Percentiles rank a stretch among this genome's conserved stretches.
Evolutionary conservation across 2,329 filamentous ascomycete species (phyloP).

Genomic region (Penicillium italicum): DNA sequence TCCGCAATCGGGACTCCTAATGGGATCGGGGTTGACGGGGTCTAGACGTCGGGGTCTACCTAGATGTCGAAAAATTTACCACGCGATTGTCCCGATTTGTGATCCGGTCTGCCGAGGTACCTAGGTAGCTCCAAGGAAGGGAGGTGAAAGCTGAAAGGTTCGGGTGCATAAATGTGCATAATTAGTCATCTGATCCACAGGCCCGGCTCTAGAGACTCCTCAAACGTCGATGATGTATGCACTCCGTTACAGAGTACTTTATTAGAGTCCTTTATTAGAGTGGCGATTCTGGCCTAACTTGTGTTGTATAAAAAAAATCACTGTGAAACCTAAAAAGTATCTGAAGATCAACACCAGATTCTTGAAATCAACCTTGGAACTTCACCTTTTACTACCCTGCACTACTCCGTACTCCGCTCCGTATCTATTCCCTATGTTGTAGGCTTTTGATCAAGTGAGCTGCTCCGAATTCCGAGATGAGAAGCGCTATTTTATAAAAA

Average conservation of each 20-base stretch:
- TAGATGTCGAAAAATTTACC: too few species aligned
- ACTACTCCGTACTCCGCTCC: neutral
- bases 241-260: neutral
- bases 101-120: neutral
- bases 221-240: neutral
- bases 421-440: too few species aligned
- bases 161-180: constrained; percentile 3
- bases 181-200: constrained; percentile 7
- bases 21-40: neutral
- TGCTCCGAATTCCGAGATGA: neutral
- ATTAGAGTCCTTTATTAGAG: neutral
- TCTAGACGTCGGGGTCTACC: neutral
- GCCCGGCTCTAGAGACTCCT: neutral
- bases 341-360: neutral
- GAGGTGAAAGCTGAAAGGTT: neutral
- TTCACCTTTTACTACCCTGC: neutral
- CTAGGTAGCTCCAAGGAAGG: neutral
- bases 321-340: neutral
- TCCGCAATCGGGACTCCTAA: neutral
- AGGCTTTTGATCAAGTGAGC: neutral
- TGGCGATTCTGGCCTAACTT: neutral
- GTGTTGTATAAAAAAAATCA: too few species aligned
- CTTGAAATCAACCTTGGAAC: neutral
- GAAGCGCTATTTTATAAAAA: neutral
- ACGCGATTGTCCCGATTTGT: neutral